These are phyloP conservation scores for Blastobotrys muscicola DNA, from an alignment of 805 yeast genomes.

Conservation along the genomic window DNA sequence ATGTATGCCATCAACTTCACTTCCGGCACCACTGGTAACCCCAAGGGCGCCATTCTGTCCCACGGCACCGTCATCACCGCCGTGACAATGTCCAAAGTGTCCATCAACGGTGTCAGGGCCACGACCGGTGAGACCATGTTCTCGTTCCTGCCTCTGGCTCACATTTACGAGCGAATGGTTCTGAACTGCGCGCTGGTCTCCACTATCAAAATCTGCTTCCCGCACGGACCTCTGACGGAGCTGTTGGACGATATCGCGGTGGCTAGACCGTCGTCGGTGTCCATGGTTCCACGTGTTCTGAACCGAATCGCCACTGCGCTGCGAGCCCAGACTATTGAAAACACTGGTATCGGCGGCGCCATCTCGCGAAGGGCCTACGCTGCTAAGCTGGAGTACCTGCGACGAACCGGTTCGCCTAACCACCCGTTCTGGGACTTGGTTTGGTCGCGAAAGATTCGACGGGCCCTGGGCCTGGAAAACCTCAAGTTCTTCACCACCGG, in stretches of 20 bases:
- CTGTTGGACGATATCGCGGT: constrained; percentile 49
- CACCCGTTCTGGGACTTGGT: constrained; percentile 29
- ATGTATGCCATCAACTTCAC: constrained; percentile 60
- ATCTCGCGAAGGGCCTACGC: constrained; percentile 33
- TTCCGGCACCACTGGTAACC: constrained; percentile 67
- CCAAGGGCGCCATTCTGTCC: constrained; percentile 57
- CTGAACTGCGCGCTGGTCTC: constrained; percentile 35
- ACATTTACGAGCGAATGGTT: constrained; percentile 45
- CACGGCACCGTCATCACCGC: constrained; percentile 45
- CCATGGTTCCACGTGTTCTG: constrained; percentile 56
- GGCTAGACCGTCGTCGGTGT: constrained; percentile 43
- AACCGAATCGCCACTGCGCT: constrained; percentile 54
- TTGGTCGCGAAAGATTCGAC: constrained; percentile 36
- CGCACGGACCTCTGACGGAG: constrained; percentile 43
- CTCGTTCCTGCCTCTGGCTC: constrained; percentile 46
- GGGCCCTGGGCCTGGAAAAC: constrained; percentile 41
- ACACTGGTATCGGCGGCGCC: constrained; percentile 37
- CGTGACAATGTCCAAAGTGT: constrained; percentile 28
- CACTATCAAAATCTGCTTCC: constrained; percentile 48
- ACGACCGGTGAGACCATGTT: constrained; percentile 18
- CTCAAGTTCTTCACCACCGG: constrained; percentile 39
- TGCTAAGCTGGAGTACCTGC: constrained; percentile 30
- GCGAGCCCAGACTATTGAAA: constrained; percentile 38
- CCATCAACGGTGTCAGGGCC: constrained; percentile 28
- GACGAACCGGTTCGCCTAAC: constrained; percentile 33